These are phyloP conservation scores for Bolboschoenoplectus hybrid DNA, from an alignment of 202 grass and related monocot species.

Conservation along the genomic window DNA sequence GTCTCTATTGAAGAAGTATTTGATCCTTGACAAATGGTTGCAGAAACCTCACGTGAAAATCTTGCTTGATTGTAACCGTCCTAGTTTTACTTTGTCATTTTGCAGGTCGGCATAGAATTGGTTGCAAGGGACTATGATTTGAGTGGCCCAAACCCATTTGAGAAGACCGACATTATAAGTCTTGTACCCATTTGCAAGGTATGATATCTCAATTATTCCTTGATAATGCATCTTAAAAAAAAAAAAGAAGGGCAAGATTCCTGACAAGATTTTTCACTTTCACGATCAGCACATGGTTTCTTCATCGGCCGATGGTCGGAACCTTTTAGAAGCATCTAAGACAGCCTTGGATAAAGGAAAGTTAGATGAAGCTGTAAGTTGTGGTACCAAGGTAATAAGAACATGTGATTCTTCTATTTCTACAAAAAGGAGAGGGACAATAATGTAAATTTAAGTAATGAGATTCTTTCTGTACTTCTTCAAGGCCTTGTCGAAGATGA, in stretches of 20 bases:
- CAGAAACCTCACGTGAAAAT: neutral
- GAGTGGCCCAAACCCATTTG: slow-evolving; percentile 83
- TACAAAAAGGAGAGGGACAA: neutral
- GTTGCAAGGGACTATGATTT: slow-evolving; percentile 96
- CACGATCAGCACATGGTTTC: slow-evolving; percentile 77
- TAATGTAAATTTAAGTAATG: slow-evolving; percentile 43
- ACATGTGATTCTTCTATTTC: slow-evolving; percentile 23
- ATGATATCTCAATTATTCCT: slow-evolving; percentile 29
- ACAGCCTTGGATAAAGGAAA: slow-evolving; percentile 99
- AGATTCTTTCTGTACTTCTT: slow-evolving; percentile 32
- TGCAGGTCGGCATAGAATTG: slow-evolving; percentile 93
- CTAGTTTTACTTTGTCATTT: slow-evolving; percentile 43
- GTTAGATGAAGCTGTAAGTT: slow-evolving; percentile 88
- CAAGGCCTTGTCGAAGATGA: slow-evolving; percentile 93
- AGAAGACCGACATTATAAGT: slow-evolving; percentile 92
- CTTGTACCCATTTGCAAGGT: slow-evolving; percentile 98
- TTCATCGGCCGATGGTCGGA: slow-evolving; percentile 83
- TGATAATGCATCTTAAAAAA: slow-evolving; percentile 18
- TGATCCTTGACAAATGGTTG: neutral
- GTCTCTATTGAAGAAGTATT: neutral
- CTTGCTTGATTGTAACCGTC: neutral
- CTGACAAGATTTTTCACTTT: slow-evolving; percentile 27
- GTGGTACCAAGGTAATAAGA: slow-evolving; percentile 82
- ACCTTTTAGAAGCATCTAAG: slow-evolving; percentile 97
- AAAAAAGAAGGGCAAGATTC: neutral